phyloP scores from a whole-genome alignment of 2,329 filamentous ascomycete genomes.

The Penicillium sclerotiorum region DNA sequence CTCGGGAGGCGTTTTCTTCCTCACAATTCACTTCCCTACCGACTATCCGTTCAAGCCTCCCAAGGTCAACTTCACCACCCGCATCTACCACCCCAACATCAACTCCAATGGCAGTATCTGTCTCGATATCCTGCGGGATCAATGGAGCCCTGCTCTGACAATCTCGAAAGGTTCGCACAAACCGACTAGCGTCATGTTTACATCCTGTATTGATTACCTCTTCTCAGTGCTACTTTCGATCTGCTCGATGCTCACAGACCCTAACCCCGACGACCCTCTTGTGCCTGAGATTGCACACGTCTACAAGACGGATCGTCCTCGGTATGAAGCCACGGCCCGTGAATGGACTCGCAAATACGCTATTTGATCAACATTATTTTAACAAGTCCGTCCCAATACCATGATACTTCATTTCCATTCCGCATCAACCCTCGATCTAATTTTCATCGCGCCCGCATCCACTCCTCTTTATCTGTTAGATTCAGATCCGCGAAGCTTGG shows the following conservation, averaged over 20 bases:
- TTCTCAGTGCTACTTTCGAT: slow-evolving; percentile 86
- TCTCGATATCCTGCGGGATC: slow-evolving; percentile 95
- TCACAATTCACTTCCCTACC: slow-evolving; percentile 98
- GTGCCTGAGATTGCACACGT: slow-evolving; percentile 99
- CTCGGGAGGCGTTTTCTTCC: slow-evolving; percentile 97
- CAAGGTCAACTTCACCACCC: slow-evolving; percentile 99
- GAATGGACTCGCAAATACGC: slow-evolving; percentile 99
- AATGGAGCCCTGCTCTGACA: slow-evolving; percentile 98
- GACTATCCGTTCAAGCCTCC: slow-evolving; percentile 99
- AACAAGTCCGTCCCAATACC: slow-evolving; percentile 28
- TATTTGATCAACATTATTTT: slow-evolving; percentile 62
- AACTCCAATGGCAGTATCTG: slow-evolving; percentile 99
- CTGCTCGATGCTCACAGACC: slow-evolving; percentile 99
- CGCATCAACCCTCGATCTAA: slow-evolving; percentile 12
- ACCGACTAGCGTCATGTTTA: neutral
- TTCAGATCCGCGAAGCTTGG: slow-evolving; percentile 40
- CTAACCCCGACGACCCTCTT: slow-evolving; percentile 97
- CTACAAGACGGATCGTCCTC: slow-evolving; percentile 96
- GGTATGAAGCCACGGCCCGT: slow-evolving; percentile 93
- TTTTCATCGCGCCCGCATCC: slow-evolving; percentile 21
- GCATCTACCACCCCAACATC: slow-evolving; percentile 99
- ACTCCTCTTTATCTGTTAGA: slow-evolving; percentile 31
- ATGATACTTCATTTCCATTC: slow-evolving; percentile 27
- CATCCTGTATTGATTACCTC: slow-evolving; percentile 10
- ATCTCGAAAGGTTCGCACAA: slow-evolving; percentile 82